Evolutionary conservation across 352 stramenopile species (phyloP), one percentile per base, ranked within the genome.

Genomic region (Halophytophthora polymorphica): DNA sequence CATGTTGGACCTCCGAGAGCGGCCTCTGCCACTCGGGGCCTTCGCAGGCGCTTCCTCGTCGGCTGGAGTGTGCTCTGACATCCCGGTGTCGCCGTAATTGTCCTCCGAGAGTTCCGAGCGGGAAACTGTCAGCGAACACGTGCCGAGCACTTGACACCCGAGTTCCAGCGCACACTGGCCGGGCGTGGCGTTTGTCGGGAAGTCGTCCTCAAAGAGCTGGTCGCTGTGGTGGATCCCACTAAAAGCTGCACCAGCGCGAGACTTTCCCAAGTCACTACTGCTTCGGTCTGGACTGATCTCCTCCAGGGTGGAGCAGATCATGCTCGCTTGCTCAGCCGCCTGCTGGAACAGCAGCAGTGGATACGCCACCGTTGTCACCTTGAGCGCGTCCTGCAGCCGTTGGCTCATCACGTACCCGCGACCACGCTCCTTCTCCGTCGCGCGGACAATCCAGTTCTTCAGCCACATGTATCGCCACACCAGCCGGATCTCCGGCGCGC

Each of bases 381-480:
- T 92, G 3, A 92, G 62, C 10, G 69, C 73, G 50, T 92, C 79
- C 41, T 84, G 74, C 2, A 92, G 71, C 15, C 67, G 66, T 45
- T 86, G 66, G 15, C 72, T 92, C 25, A 67, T 79, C 2, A 53
- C 73, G 45, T 89, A 92, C 0, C 77, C 81, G 42, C 81, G 76
- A 21, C 79, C 74, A 7, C 71, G 60, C 45, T 92, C 77, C n/a
- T 75, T 75, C 33, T 92, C 75, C 4, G 75, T 86, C 11, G 83
- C 73, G 17, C 76, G 68, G 17, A 92, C 82, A 44, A 94, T 94
- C 83, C 83, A 94, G 34, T 88, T 87, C 28, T 87, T 87, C 10
- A 94, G 62, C 81, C 81, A 94, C 3, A 94, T 46, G 41, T 92
- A 92, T 21, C 83, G 71, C 83, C 83, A 94, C 37, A 94, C 78